A percentile compares a stretch with the other conserved stretches of the same genome.
These are phyloP conservation scores for Acanthamoeba divionensis DNA, from an alignment of 208 protist species.

Conservation along the genomic window DNA sequence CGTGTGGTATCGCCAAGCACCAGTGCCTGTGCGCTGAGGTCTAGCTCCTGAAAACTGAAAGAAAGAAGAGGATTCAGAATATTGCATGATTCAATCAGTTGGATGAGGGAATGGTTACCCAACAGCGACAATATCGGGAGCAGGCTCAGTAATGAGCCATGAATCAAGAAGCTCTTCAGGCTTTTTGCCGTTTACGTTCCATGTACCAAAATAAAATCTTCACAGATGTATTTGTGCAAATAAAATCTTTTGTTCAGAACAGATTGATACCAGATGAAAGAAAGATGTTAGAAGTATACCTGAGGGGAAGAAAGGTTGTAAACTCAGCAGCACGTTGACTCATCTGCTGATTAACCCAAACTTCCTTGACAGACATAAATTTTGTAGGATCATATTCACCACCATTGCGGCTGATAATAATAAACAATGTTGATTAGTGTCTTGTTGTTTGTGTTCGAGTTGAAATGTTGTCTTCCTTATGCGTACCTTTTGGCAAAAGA, in stretches of 20 bases:
- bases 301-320: background rate
- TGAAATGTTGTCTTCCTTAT: background rate
- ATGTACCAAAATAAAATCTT: constrained; percentile 60
- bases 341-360: constrained; percentile 42
- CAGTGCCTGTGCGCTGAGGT: constrained; percentile 68
- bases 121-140: constrained; percentile 70
- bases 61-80: background rate
- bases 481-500: background rate
- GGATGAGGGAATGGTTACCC: constrained; percentile 49
- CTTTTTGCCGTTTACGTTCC: constrained; percentile 78
- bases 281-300: background rate
- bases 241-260: too few relatives aligned
- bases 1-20: constrained; percentile 61
- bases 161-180: constrained; percentile 57
- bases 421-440: background rate
- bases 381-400: constrained; percentile 50
- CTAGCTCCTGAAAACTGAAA: constrained; percentile 71
- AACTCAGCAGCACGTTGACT: background rate
- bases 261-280: background rate
- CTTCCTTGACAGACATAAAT: constrained; percentile 44
- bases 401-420: background rate
- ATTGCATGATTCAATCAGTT: background rate
- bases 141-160: constrained; percentile 35
- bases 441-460: too few relatives aligned
- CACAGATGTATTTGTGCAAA: background rate